Conservation (phyloP, 2,329 filamentous ascomycete species). For the Talaromyces islandicus region DNA sequence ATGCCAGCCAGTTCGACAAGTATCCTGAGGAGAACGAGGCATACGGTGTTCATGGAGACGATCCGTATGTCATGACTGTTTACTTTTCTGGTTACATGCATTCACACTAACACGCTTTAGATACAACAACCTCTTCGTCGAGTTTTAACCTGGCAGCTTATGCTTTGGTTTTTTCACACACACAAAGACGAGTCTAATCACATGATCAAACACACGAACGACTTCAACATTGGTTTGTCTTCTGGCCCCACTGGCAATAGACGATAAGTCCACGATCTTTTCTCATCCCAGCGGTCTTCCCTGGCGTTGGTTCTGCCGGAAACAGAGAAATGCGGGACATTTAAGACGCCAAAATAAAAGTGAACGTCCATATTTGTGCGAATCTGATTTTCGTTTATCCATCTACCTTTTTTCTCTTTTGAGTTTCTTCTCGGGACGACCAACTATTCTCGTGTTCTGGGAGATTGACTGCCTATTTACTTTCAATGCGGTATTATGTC, state of each 20-base stretch:
- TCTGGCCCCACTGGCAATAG: neutral
- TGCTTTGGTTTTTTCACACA: no score
- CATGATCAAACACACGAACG: neutral
- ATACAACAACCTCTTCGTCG: constrained; percentile 67
- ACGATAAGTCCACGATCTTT: neutral
- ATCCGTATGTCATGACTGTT: constrained; percentile 65
- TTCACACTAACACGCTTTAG: constrained; percentile 35
- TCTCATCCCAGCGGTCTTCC: neutral
- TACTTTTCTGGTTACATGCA: neutral
- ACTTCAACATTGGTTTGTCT: neutral
- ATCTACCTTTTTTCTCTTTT: neutral
- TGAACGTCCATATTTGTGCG: neutral
- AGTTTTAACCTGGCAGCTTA: constrained; percentile 44
- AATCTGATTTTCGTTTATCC: neutral
- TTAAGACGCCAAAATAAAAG: neutral
- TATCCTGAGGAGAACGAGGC: constrained; percentile 95
- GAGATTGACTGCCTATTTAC: neutral
- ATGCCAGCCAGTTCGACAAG: constrained; percentile 95
- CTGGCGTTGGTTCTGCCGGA: neutral
- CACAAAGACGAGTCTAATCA: neutral
- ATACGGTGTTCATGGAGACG: constrained; percentile 72
- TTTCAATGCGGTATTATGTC: neutral
- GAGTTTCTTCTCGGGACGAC: neutral
- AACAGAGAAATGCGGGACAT: neutral
- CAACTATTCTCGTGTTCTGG: neutral